These are phyloP conservation scores for Pyrus communis DNA, from an alignment of 306 rosid species.

Conservation along the genomic window DNA sequence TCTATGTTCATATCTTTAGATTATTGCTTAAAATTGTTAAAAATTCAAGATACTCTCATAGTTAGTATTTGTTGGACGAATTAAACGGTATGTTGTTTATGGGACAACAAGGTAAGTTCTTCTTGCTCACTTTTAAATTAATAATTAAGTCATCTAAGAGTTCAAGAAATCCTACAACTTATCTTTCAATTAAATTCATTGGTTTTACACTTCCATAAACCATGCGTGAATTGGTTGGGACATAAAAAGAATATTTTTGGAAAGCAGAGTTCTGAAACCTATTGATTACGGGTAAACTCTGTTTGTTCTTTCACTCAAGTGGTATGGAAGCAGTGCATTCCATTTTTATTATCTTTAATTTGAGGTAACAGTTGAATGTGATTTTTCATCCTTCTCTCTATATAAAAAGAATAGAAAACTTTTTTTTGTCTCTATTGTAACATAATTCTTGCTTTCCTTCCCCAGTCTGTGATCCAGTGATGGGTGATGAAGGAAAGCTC, in stretches of 20 bases:
- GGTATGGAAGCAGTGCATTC: background rate
- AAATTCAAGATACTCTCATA: background rate
- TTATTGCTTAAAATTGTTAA: background rate
- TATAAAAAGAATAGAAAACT: background rate
- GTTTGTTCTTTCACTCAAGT: background rate
- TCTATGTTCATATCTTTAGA: background rate
- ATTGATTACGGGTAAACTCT: background rate
- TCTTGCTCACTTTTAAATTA: background rate
- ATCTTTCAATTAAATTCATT: background rate
- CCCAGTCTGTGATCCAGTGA: conserved; percentile 94
- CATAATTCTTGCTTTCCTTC: conserved; percentile 12
- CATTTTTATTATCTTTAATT: background rate
- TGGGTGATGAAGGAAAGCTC: conserved; percentile 97
- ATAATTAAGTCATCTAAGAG: background rate
- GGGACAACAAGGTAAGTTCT: background rate
- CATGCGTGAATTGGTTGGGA: background rate
- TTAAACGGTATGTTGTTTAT: background rate
- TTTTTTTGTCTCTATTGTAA: conserved; percentile 7
- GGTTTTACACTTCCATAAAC: background rate
- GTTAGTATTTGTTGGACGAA: background rate
- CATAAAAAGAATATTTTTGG: background rate
- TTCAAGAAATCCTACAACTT: background rate
- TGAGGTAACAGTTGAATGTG: conserved; percentile 1
- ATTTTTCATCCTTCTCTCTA: background rate
- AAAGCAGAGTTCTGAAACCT: background rate